These are phyloP conservation scores for Parietaria judaica DNA, from an alignment of 306 rosid species.

Conservation along the genomic window DNA sequence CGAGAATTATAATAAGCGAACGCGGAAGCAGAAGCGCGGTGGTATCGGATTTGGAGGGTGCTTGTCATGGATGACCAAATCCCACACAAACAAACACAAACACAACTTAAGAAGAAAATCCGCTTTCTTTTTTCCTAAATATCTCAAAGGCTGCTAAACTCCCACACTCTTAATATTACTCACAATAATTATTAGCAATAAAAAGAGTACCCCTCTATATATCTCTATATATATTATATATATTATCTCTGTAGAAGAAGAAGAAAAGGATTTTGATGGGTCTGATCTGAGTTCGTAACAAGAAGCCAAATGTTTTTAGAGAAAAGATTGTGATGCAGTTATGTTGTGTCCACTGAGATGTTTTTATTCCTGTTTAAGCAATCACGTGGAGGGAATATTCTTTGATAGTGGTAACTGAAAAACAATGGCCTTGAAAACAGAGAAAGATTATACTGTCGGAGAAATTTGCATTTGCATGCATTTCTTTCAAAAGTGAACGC, in stretches of 20 bases:
- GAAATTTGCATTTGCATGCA: too few species aligned
- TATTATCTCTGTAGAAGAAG: neutral
- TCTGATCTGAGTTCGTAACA: conserved; percentile 8
- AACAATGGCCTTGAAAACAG: neutral
- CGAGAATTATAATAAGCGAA: conserved; percentile 22
- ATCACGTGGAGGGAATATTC: conserved; percentile 35
- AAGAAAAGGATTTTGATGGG: conserved; percentile 21
- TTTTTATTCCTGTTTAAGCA: conserved; percentile 30
- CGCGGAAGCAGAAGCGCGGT: neutral
- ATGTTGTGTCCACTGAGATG: conserved; percentile 9
- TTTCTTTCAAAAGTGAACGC: too few species aligned
- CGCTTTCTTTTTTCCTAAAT: conserved; percentile 29
- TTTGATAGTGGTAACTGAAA: too few species aligned
- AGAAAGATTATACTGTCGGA: neutral
- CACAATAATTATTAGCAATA: neutral
- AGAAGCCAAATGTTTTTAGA: neutral
- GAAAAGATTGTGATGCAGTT: neutral
- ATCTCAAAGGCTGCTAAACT: conserved; percentile 36
- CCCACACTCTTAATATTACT: neutral
- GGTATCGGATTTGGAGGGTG: conserved; percentile 50
- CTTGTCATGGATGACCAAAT: conserved; percentile 78
- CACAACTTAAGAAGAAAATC: conserved; percentile 28
- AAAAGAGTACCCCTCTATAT: conserved; percentile 21
- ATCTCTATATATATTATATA: neutral
- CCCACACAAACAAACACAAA: conserved; percentile 45